Evolutionary conservation across 2,329 filamentous ascomycete genomes (phyloP).

Genomic region (Dothideomycetes sp.): DNA sequence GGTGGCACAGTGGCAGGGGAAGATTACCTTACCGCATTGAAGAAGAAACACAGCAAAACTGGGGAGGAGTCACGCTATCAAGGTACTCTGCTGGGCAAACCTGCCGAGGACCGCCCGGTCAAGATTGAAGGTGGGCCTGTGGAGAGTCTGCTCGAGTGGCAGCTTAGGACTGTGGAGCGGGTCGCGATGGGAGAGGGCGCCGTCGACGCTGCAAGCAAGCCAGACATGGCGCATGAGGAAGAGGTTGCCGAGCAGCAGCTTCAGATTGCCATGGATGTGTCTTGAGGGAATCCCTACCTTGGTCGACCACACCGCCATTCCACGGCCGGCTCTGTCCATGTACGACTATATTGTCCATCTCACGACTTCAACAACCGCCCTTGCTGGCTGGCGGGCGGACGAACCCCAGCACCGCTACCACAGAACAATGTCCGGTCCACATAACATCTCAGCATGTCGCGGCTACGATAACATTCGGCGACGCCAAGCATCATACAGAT

Average conservation of each 20-base stretch:
- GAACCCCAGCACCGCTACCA: too few relatives aligned
- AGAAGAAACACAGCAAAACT: constrained; percentile 85
- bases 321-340: too few relatives aligned
- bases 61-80: constrained; percentile 78
- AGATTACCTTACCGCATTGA: constrained; percentile 49
- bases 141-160: constrained; percentile 58
- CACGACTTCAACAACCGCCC: too few relatives aligned
- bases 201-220: neutral
- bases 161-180: neutral
- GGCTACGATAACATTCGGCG: too few relatives aligned
- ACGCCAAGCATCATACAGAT: too few relatives aligned
- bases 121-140: constrained; percentile 67
- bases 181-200: neutral
- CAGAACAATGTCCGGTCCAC: too few relatives aligned
- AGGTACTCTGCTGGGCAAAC: constrained; percentile 70
- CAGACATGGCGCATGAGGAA: neutral
- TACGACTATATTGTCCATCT: too few relatives aligned
- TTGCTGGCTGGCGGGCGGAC: too few relatives aligned
- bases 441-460: too few relatives aligned
- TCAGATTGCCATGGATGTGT: neutral
- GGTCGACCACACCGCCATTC: too few relatives aligned
- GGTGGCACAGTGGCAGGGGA: constrained; percentile 38
- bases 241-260: neutral
- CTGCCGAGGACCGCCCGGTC: constrained; percentile 58
- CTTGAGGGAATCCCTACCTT: too few relatives aligned